Evolutionary conservation across 2,329 filamentous ascomycete species (phyloP).

Genomic region (Microsporum audouinii): DNA sequence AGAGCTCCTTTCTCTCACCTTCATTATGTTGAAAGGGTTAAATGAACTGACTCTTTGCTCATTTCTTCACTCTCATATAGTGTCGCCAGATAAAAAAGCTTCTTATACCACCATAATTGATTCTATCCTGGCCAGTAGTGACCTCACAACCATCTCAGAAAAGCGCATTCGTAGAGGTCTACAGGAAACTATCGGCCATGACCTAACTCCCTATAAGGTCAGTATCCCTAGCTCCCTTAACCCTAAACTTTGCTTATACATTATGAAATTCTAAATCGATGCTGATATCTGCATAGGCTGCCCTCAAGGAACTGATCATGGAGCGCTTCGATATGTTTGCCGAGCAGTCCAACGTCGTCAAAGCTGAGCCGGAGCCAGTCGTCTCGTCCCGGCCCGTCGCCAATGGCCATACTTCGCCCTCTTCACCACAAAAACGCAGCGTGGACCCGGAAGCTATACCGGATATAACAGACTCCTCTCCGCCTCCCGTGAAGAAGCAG

Average conservation of each 20-base stretch:
- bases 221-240: slow-evolving; percentile 13
- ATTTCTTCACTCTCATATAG: slow-evolving; percentile 21
- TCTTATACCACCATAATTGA: slow-evolving; percentile 51
- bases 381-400: slow-evolving; percentile 16
- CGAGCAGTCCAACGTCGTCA: slow-evolving; percentile 27
- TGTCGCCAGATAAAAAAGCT: slow-evolving; percentile 39
- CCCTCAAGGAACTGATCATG: slow-evolving; percentile 62
- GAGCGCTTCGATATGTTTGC: slow-evolving; percentile 60
- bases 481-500: slow-evolving; percentile 53
- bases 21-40: neutral
- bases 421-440: slow-evolving; percentile 32
- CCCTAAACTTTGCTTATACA: slow-evolving; percentile 4
- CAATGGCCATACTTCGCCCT: slow-evolving; percentile 31
- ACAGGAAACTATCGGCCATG: slow-evolving; percentile 49
- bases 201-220: slow-evolving; percentile 53
- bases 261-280: neutral
- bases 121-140: slow-evolving; percentile 47
- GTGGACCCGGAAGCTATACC: slow-evolving; percentile 32
- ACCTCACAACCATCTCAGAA: slow-evolving; percentile 53
- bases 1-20: slow-evolving; percentile 2
- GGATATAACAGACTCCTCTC: slow-evolving; percentile 26
- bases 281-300: slow-evolving; percentile 38
- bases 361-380: slow-evolving; percentile 14
- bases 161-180: slow-evolving; percentile 55
- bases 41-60: slow-evolving; percentile 10